Conservation (phyloP, 2,329 filamentous ascomycete genomes). For the Alternaria infectoria region DNA sequence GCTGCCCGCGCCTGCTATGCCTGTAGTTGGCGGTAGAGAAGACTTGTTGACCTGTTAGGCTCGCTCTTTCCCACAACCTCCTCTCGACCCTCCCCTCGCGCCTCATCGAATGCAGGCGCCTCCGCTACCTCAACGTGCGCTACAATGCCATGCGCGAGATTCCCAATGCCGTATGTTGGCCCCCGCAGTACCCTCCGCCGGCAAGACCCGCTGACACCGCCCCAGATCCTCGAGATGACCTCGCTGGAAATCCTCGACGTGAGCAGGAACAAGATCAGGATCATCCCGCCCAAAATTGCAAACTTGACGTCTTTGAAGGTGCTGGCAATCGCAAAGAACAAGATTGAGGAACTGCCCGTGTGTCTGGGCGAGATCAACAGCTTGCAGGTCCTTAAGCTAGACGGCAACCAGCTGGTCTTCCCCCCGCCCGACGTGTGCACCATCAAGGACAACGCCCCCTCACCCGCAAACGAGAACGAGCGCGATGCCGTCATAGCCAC, state of each 20-base stretch:
- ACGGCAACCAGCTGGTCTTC: conserved; percentile 84
- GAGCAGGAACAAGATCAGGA: conserved; percentile 81
- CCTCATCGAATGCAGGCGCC: conserved; percentile 76
- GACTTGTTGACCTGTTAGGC: conserved; percentile 54
- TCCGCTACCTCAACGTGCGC: conserved; percentile 81
- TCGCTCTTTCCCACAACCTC: conserved; percentile 82
- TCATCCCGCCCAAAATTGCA: conserved; percentile 78
- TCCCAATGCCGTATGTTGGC: conserved; percentile 64
- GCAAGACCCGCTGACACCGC: conserved; percentile 12
- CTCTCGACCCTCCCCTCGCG: conserved; percentile 71
- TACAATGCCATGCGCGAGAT: conserved; percentile 76
- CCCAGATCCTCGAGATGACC: conserved; percentile 82
- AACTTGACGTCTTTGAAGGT: conserved; percentile 87
- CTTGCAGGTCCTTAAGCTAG: conserved; percentile 85
- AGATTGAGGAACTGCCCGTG: conserved; percentile 81
- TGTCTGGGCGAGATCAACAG: conserved; percentile 90
- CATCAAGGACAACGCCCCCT: conserved; percentile 49
- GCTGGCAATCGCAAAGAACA: conserved; percentile 84
- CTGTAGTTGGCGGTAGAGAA: neutral
- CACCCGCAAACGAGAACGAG: conserved; percentile 63
- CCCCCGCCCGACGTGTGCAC: conserved; percentile 62
- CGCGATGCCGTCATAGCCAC: conserved; percentile 65
- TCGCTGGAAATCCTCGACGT: conserved; percentile 93
- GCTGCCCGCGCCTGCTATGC: neutral
- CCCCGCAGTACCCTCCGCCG: neutral